Evolutionary conservation across 2,329 filamentous ascomycete genomes (phyloP), one percentile per base, ranked within the genome.

Genomic region (Dactylella cylindrospora): DNA sequence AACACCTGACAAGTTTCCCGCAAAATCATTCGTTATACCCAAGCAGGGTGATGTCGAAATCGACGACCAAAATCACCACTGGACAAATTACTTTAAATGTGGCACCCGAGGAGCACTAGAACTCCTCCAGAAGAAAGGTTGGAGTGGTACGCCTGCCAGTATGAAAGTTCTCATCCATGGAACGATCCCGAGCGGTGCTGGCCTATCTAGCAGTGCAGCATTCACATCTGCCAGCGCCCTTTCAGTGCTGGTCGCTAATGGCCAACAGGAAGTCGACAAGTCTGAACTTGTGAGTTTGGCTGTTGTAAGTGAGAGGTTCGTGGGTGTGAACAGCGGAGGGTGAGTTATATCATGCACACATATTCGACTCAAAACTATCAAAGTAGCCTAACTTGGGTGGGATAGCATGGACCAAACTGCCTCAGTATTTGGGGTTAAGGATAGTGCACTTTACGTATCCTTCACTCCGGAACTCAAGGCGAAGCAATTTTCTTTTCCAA

Each of bases 71-170:
- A 81, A 85, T 67, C 86, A 94, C 67, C 90, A 96, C 75, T 98
- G 93, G 93, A 87, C 89, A 55, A 98, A 97, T 73, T 98, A 98
- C 78, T 97, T 98, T 81, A 94, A 93, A 76, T 88, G 89, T 49
- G 93, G 93, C 0, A 77, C 97, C 43, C 78, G 82, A 28, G 93
- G 90, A 23, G 91, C 91, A 0, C 75, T 95, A 52, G 81, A 87
- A 68, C 78, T 95, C 59, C 76, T 98, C 66, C 79, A 82, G 71
- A 82, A 84, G 74, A 85, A 85, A 71, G 80, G 69, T 67, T 36
- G 75, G 77, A 7, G 75, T 74, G 39, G 86, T 89, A 78, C 77
- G 35, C 85, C 88, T 2, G 79, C 80, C 41, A 86, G 86, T 69
- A 89, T 98, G 84, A 83, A 94, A 67, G 81, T 97, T 46, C 76